Base-by-base conservation (phyloP, 2,329 filamentous ascomycete genomes). In the Dothistroma septosporum region DNA sequence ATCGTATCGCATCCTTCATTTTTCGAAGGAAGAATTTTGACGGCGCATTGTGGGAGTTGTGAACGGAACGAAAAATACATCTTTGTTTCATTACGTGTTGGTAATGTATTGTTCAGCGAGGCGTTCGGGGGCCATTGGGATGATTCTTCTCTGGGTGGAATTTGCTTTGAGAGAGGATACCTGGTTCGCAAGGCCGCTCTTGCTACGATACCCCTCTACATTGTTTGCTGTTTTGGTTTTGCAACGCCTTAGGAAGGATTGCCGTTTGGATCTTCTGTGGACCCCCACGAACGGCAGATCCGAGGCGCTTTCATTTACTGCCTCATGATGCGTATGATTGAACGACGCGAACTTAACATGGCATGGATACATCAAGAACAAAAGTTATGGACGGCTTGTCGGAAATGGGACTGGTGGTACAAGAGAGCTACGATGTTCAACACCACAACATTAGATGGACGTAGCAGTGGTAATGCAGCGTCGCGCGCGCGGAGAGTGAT, bases 111-210 rank as follows among this genome's bases (percentile, higher is more conserved):
- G 61, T 61, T 67, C 64, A 71, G 69, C 69, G 68, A 70, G 68
- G 68, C 61, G 68, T 70, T 68, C 28, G 52, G 64, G 66, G 65
- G 66, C 64, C 57, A 64, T 64, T 64, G 68, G 69, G 66, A 69
- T 71, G 66, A 69, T 64, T 69, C 63, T 61, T 67, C 64, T 67
- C 59, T 47, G 55, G 48, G 54, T 50, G 53, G 50, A 35, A 41
- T 57, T 57, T 60, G 55, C 47, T 60, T 61, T 60, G 61, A 59
- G 66, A 67, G 68, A 66, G 59, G 67, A 69, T 69, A 70, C 64
- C 67, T 66, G 61, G 64, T 67, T 67, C 65, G 62, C 61, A 65
- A 64, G 60, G 57, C 59, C 57, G 52, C 52, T 61, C 63, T 62
- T 63, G 60, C 64, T 63, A 61, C 62, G 63, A 65, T 65, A 67